Percentiles rank a stretch among this genome's conserved stretches.
Evolutionary conservation across 1,284 basidiomycete genomes (phyloP).

Genomic region (Sporisorium sorghi): DNA sequence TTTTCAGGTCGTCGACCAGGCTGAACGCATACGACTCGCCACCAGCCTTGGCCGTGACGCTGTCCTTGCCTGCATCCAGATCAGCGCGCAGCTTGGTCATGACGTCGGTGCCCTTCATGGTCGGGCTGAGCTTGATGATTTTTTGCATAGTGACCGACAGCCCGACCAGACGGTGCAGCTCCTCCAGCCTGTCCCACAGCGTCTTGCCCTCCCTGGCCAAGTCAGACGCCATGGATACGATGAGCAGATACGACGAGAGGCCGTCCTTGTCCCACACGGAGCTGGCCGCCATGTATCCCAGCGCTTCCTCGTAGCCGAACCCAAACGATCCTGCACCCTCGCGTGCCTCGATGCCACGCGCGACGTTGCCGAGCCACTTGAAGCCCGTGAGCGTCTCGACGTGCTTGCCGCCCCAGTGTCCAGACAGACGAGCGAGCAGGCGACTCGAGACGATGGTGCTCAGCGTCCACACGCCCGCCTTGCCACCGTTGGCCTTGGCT

Average conservation of each 20-base stretch:
- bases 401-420: conserved; percentile 44
- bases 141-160: conserved; percentile 56
- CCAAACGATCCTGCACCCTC: conserved; percentile 52
- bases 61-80: conserved; percentile 35
- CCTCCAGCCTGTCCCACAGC: conserved; percentile 59
- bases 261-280: conserved; percentile 65
- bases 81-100: conserved; percentile 56
- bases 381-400: conserved; percentile 63
- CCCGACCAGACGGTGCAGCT: conserved; percentile 56
- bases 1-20: conserved; percentile 54
- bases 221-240: conserved; percentile 55
- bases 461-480: conserved; percentile 42
- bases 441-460: conserved; percentile 60
- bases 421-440: conserved; percentile 54
- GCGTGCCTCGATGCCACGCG: conserved; percentile 40
- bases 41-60: conserved; percentile 13
- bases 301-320: conserved; percentile 64
- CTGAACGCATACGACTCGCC: conserved; percentile 32
- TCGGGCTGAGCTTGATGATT: conserved; percentile 58
- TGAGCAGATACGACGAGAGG: conserved; percentile 56
- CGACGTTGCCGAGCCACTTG: conserved; percentile 65
- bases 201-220: conserved; percentile 48
- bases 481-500: conserved; percentile 18
- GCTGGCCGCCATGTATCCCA: conserved; percentile 60
- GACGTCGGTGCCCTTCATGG: conserved; percentile 51